phyloP scores from a whole-genome alignment of 805 yeast species.

The Monosporozyma aerobia region DNA sequence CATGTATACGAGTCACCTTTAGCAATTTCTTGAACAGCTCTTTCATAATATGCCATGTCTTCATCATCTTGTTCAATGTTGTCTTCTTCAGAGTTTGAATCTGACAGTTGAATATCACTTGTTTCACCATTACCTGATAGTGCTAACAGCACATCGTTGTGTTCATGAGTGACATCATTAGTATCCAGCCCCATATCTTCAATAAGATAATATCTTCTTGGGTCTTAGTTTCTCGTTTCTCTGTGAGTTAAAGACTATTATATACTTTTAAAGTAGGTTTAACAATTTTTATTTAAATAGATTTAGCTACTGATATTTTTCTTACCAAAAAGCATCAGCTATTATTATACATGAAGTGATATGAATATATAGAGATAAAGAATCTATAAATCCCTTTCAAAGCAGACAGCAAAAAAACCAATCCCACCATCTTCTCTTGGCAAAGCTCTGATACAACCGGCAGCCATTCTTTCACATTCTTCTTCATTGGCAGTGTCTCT shows the following conservation, averaged over 20 bases:
- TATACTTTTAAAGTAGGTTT: no score
- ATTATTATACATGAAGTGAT: not conserved
- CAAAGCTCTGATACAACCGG: constrained; percentile 75
- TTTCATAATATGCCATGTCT: constrained; percentile 25
- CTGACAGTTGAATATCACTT: not conserved
- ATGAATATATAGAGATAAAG: not conserved
- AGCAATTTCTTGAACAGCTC: constrained; percentile 25
- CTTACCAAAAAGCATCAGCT: not conserved
- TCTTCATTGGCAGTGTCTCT: constrained; percentile 34
- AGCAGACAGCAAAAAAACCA: constrained; percentile 94
- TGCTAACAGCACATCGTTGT: constrained; percentile 6
- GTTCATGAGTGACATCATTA: not conserved
- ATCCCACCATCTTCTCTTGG: constrained; percentile 96
- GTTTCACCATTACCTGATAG: constrained; percentile 6
- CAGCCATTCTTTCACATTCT: constrained; percentile 52
- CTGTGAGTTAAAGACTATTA: no score
- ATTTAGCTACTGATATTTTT: no score
- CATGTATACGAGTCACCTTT: constrained; percentile 65
- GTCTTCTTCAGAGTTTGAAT: constrained; percentile 1
- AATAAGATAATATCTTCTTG: not conserved
- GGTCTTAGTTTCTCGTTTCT: not conserved
- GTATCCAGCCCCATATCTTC: not conserved
- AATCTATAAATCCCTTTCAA: constrained; percentile 34
- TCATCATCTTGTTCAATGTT: constrained; percentile 10
- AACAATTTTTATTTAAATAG: no score